A percentile compares a stretch with the other conserved stretches of the same genome.
Evolutionary conservation across 2,329 filamentous ascomycete genomes (phyloP).

Genomic region (Beauveria sp.): DNA sequence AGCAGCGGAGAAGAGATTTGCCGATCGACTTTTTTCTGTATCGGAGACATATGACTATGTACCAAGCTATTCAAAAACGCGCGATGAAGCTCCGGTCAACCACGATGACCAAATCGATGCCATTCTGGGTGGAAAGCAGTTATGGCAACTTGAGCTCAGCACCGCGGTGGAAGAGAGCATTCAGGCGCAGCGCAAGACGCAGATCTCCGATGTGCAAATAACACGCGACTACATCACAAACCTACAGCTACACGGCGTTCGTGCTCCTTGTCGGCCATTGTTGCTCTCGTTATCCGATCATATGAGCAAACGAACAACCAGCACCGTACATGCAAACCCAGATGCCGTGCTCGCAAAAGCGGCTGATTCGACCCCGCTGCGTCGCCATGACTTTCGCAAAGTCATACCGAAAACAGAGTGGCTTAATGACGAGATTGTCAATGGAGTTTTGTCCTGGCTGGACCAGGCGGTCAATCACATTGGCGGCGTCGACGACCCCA

Average conservation of each 20-base stretch:
- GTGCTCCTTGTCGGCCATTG: neutral
- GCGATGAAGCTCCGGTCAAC: neutral
- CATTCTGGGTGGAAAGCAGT: constrained; percentile 1
- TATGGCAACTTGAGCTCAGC: constrained; percentile 6
- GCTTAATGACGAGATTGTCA: constrained; percentile 74
- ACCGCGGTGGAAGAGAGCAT: neutral
- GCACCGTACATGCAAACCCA: constrained; percentile 15
- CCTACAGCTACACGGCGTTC: neutral
- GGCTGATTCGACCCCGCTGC: constrained; percentile 42
- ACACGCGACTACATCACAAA: constrained; percentile 6
- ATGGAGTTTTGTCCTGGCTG: constrained; percentile 55
- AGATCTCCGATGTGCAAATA: neutral
- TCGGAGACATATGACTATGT: neutral
- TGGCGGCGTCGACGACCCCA: constrained; percentile 42
- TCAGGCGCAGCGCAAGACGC: constrained; percentile 1
- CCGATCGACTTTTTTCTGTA: neutral
- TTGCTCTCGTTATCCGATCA: neutral
- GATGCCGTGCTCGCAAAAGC: constrained; percentile 35
- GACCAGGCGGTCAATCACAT: constrained; percentile 51
- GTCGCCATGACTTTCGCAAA: constrained; percentile 53
- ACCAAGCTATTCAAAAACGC: neutral
- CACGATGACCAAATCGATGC: constrained; percentile 5
- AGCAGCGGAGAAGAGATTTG: neutral
- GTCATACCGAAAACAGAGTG: constrained; percentile 51
- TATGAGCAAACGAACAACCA: neutral